These are phyloP conservation scores for Heliosperma pusillum DNA, from an alignment of 148 eudicot species.

Conservation along the genomic window DNA sequence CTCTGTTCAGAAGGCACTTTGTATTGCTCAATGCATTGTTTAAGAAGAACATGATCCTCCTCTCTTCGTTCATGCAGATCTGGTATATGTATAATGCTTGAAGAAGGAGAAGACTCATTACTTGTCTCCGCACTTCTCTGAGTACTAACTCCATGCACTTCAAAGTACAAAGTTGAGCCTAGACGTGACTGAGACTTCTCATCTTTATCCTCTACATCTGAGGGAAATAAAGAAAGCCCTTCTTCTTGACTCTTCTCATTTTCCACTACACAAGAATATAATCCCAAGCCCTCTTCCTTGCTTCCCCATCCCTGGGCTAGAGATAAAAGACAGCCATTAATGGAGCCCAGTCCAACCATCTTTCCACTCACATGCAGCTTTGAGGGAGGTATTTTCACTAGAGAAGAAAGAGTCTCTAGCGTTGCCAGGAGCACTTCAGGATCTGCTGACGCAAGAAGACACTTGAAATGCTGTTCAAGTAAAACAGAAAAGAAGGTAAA, in stretches of 20 bases:
- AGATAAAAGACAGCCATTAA: constrained; percentile 79
- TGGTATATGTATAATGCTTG: constrained; percentile 67
- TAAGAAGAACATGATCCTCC: constrained; percentile 78
- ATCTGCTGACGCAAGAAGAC: constrained; percentile 90
- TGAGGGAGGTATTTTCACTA: constrained; percentile 86
- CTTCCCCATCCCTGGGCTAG: constrained; percentile 99
- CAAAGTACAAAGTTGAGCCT: constrained; percentile 93
- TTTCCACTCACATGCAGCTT: constrained; percentile 91
- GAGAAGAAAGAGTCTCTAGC: constrained; percentile 83
- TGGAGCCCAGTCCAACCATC: constrained; percentile 83
- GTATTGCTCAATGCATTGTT: constrained; percentile 62
- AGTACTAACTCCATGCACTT: constrained; percentile 64
- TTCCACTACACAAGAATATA: constrained; percentile 75
- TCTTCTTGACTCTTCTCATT: constrained; percentile 86
- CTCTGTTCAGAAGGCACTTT: constrained; percentile 79
- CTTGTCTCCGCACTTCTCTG: constrained; percentile 46
- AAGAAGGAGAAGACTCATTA: constrained; percentile 40
- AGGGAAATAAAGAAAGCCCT: constrained; percentile 63
- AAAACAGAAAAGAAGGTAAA: not conserved
- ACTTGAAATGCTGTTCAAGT: constrained; percentile 78
- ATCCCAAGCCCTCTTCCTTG: constrained; percentile 98
- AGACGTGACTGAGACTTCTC: constrained; percentile 69
- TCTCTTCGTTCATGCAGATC: constrained; percentile 73
- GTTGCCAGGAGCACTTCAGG: constrained; percentile 83
- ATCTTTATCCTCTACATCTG: constrained; percentile 50